phyloP scores from a whole-genome alignment of 2,329 filamentous ascomycete species.

The Botrytis cinerea region DNA sequence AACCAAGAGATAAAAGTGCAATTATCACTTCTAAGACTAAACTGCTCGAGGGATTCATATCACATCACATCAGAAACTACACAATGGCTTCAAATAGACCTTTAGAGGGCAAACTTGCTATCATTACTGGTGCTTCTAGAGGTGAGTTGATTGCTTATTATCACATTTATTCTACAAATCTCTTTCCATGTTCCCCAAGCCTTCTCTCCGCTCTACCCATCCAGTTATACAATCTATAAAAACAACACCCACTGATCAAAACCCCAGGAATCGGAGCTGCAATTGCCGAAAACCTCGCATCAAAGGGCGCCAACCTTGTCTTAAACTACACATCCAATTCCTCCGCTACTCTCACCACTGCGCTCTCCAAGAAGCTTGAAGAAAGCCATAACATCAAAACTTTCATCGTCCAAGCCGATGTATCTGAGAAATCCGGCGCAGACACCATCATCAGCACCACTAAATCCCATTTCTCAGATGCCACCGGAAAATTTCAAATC shows the following conservation, averaged over 20 bases:
- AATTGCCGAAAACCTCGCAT: slow-evolving; percentile 68
- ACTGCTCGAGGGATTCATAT: neutral
- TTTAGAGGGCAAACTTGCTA: slow-evolving; percentile 74
- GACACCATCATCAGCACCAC: slow-evolving; percentile 59
- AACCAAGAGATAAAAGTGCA: neutral
- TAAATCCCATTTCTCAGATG: slow-evolving; percentile 58
- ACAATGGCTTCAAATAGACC: slow-evolving; percentile 32
- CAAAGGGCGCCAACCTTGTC: slow-evolving; percentile 63
- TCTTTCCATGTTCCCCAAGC: neutral
- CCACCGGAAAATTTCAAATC: slow-evolving; percentile 59
- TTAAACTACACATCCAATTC: slow-evolving; percentile 67
- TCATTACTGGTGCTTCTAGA: slow-evolving; percentile 78
- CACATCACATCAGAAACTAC: slow-evolving; percentile 11
- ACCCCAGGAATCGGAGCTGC: slow-evolving; percentile 68
- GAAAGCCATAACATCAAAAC: slow-evolving; percentile 60
- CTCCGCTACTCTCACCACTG: slow-evolving; percentile 53
- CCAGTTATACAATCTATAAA: neutral
- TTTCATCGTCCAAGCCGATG: slow-evolving; percentile 69
- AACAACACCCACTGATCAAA: slow-evolving; percentile 13
- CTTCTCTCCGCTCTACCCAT: neutral
- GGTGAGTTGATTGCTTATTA: slow-evolving; percentile 50
- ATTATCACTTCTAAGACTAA: neutral
- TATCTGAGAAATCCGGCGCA: slow-evolving; percentile 63
- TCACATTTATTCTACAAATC: neutral
- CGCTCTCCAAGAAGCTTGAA: slow-evolving; percentile 58